A percentile compares a stretch with the other conserved stretches of the same genome.
These are phyloP conservation scores for Incumbomyces lentus DNA, from an alignment of 2,329 filamentous ascomycete species.

Conservation along the genomic window DNA sequence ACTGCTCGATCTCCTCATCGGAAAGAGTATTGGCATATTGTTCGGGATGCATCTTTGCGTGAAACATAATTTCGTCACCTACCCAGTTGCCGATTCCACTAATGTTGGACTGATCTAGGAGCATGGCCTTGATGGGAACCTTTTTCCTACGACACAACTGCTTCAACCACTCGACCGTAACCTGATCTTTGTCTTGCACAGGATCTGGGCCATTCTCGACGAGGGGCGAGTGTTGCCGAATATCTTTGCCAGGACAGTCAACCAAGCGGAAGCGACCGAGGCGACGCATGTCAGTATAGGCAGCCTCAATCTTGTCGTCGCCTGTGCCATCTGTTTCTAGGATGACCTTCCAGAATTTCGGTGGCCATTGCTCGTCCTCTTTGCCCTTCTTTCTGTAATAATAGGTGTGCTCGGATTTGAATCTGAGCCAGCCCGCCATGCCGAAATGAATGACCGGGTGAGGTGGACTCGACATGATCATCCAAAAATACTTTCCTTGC, in stretches of 20 bases:
- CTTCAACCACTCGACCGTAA: slow-evolving; percentile 68
- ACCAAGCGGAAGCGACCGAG: slow-evolving; percentile 73
- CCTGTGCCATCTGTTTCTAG: slow-evolving; percentile 49
- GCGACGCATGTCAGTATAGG: slow-evolving; percentile 74
- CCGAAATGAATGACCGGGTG: slow-evolving; percentile 87
- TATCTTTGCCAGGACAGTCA: slow-evolving; percentile 64
- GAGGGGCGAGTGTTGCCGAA: slow-evolving; percentile 65
- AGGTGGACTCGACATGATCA: slow-evolving; percentile 66
- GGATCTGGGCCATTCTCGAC: slow-evolving; percentile 92
- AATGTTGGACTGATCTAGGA: slow-evolving; percentile 79
- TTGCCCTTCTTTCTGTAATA: slow-evolving; percentile 55
- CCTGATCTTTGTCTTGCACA: slow-evolving; percentile 64
- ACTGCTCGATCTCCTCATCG: slow-evolving; percentile 56
- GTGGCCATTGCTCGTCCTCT: slow-evolving; percentile 64
- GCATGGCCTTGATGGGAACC: slow-evolving; percentile 77
- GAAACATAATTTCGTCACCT: slow-evolving; percentile 84
- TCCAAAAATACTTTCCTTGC: slow-evolving; percentile 96
- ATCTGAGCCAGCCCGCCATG: slow-evolving; percentile 74
- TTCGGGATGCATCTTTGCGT: slow-evolving; percentile 81
- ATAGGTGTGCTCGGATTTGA: slow-evolving; percentile 68
- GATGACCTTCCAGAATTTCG: slow-evolving; percentile 79
- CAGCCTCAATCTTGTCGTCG: slow-evolving; percentile 52
- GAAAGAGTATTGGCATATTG: slow-evolving; percentile 67
- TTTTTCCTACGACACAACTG: slow-evolving; percentile 62
- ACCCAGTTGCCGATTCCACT: slow-evolving; percentile 98